Base-by-base conservation (phyloP, 139 green algal genomes). In the Penium margaritaceum region DNA sequence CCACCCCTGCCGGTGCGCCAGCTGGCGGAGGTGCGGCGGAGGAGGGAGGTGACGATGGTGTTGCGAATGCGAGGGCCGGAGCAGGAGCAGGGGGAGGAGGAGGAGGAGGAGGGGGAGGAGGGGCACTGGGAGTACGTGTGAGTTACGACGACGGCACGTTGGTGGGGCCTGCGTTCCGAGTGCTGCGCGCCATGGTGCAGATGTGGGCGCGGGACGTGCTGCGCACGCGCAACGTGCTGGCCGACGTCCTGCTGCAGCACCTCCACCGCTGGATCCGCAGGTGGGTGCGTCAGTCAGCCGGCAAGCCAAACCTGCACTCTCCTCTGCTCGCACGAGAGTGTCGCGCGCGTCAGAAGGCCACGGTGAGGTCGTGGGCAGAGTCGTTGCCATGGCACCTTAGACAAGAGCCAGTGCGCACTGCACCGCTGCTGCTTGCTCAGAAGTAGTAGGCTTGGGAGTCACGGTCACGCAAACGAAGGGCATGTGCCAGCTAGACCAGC, bases 181-280 rank as follows among this genome's bases (percentile, higher is more conserved):
- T 82, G 33, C 76, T 82, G 38, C 47, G 55, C 4, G 32, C 32
- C 19, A 67, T 83, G 55, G 76, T 83, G 33, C 9, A 27, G 30
- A n/a, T 6, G 19, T 83, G 70, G 70, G 35, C 80, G 58, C 19
- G 5, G 7, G 70, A 80, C 39, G 75, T 72, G 30, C 17, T 37
- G 24, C 39, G 37, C 27, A 39, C 34, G 2, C 63, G 63, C 69
- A 96, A 88, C 84, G 65, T 84, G 76, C 88, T 87, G 53, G 88
- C 89, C 2, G 86, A 91, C 73, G 36, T 32, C 5, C 80, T 97
- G 76, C 83, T 96, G 64, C 67, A 84, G 43, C 71, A 90, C 67
- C 44, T 96, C 70, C 91, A 93, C 75, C 85, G 88, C 27, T 97
- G 92, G 92, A 62, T 97, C 0, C 88, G 41, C 74, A 79, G 67